These are phyloP conservation scores for Cryomyces minteri DNA, from an alignment of 495 filamentous ascomycete genomes.

Conservation along the genomic window DNA sequence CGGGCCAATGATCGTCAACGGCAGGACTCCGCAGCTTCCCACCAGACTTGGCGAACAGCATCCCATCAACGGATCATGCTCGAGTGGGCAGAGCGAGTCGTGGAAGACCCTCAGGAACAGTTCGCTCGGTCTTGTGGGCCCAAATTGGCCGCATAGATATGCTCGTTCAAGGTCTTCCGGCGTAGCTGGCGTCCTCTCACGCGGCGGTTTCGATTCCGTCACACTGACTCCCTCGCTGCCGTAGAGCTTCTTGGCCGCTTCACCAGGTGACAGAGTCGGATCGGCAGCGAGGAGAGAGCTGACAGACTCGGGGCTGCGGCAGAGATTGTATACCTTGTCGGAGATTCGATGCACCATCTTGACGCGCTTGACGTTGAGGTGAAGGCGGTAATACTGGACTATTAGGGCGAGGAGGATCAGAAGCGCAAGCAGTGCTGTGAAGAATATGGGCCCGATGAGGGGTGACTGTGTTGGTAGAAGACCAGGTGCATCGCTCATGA, in stretches of 20 bases:
- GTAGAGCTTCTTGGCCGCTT: conserved; percentile 37
- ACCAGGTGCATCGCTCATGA: no score
- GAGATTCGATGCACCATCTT: conserved; percentile 11
- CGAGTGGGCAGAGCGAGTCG: conserved; percentile 41
- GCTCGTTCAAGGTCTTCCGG: conserved; percentile 32
- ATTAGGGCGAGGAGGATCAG: no score
- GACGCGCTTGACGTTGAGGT: no score
- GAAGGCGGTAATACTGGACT: no score
- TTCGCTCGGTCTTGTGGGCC: conserved; percentile 38
- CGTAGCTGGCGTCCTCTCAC: conserved; percentile 10
- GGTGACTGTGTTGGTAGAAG: no score
- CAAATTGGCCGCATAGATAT: conserved; percentile 48
- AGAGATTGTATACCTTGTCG: conserved; percentile 31
- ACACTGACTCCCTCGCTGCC: conserved; percentile 9
- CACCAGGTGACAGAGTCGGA: conserved; percentile 29
- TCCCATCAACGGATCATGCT: conserved; percentile 32
- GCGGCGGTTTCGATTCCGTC: conserved; percentile 4
- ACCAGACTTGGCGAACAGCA: conserved; percentile 54
- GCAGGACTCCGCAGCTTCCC: conserved; percentile 45
- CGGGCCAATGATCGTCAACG: conserved; percentile 49
- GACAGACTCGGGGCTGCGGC: conserved; percentile 31
- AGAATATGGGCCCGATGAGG: no score
- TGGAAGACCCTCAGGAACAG: conserved; percentile 52
- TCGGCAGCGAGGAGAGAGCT: conserved; percentile 35
- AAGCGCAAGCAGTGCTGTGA: no score